Conservation (phyloP, 2,329 filamentous ascomycete species). For the Penicillium expansum region DNA sequence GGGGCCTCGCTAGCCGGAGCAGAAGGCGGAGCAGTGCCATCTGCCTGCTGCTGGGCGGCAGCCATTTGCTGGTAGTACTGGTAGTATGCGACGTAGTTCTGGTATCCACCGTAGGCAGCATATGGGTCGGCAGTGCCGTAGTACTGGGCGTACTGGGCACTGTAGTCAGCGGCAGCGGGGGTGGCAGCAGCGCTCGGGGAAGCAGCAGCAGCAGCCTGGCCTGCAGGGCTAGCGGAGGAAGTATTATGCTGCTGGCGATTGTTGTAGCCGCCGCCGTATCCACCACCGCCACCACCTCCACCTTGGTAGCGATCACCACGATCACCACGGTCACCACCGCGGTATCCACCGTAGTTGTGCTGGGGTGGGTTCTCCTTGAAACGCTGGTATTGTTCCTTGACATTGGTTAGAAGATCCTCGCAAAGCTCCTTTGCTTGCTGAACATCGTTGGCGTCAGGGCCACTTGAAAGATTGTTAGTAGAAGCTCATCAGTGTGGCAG, state of each 20-base stretch:
- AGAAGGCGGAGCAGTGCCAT: conserved; percentile 54
- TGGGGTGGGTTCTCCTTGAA: conserved; percentile 79
- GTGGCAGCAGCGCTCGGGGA: conserved; percentile 27
- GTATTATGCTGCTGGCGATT: conserved; percentile 33
- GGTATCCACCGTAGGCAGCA: conserved; percentile 85
- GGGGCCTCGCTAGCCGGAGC: conserved; percentile 56
- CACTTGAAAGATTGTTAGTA: conserved; percentile 51
- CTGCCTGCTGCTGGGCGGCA: conserved; percentile 45
- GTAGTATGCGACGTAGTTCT: conserved; percentile 61
- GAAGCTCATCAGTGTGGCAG: background rate
- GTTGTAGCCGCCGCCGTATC: conserved; percentile 36
- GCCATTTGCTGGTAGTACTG: conserved; percentile 70
- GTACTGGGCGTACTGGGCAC: conserved; percentile 79
- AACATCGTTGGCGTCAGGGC: conserved; percentile 83
- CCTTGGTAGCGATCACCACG: conserved; percentile 21
- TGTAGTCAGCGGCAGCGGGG: conserved; percentile 62
- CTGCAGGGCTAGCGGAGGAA: conserved; percentile 44
- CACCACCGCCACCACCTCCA: conserved; percentile 29
- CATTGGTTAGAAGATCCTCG: conserved; percentile 80
- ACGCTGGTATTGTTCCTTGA: conserved; percentile 83
- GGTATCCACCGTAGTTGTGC: conserved; percentile 58
- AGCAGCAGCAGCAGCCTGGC: conserved; percentile 40
- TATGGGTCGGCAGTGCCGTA: conserved; percentile 78
- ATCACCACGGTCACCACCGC: conserved; percentile 16
- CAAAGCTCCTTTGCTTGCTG: conserved; percentile 84